Base-by-base conservation (phyloP, 2,329 filamentous ascomycete genomes). In the Scedosporium aurantiacum region DNA sequence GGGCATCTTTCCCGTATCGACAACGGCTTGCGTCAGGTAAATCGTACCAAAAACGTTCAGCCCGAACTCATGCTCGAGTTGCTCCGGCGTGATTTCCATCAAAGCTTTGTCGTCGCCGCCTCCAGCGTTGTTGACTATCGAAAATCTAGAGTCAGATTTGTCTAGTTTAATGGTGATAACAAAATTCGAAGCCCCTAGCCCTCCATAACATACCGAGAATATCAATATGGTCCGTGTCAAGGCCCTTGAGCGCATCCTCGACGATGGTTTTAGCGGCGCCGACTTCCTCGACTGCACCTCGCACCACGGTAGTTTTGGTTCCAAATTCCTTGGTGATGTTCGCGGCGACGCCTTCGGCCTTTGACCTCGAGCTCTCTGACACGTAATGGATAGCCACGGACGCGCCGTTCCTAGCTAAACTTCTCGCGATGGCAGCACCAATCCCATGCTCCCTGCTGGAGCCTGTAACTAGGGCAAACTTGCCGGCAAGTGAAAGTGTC, bases 361-460 rank as follows among this genome's bases (percentile, higher is more conserved):
- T 67, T 0, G 65, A 21, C 0, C 62, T 66, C 0, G 69, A 68
- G 1, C 66, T 63, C 4, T 74, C 71, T 0, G 75, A 77, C 4
- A 76, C 69, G 60, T 76, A 71, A 67, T 78, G 72, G 61, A 79
- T 66, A 1, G 66, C 67, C 0, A 79, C 75, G 1, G 67, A 67
- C 2, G 76, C 76, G 6, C 76, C 76, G 63, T 75, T 75, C 4
- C 72, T 70, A 16, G 74, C 75, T 0, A 79, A 68, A 0, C 72
- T 70, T 1, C 60, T 60, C n/a, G 73, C 76, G 16, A 76, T 76
- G 16, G 68, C 75, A 3, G 76, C 76, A 4, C 76, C 76, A 8
- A 78, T 76, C 2, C 74, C 75, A 55, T 75, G 77, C 27, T 77
- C 74, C 4, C 71, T 70, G 16, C 75, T 75, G 8, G 76, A 78